Evolutionary conservation across 2,329 filamentous ascomycete species (phyloP), one percentile per base, ranked within the genome.

Genomic region (Aspergillus pseudoglaucus): DNA sequence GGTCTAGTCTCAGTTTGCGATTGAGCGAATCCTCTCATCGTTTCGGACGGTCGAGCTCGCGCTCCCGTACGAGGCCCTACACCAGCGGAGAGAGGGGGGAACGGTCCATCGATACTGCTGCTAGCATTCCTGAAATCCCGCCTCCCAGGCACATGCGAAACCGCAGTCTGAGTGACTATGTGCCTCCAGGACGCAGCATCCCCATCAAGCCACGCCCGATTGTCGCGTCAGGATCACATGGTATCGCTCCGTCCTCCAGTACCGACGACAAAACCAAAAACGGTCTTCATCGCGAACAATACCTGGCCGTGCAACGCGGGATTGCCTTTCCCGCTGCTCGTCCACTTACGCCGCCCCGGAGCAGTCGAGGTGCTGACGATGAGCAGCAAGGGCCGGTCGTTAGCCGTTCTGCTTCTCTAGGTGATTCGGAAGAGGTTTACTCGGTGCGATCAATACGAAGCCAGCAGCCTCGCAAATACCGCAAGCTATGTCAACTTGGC

Each of bases 151-250:
- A 88, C 65, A 74, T 75, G 10, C 80, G 87, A 50, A 90, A 93
- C 65, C 80, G 90, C 58, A 96, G 90, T 67, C 73, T 93, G 22
- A 95, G 90, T 71, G 90, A 96, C 55, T 95, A 95, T 66, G 78
- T 83, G 0, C 89, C 90, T 2, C 87, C 93, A 46, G 73, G 80
- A 4, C 58, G 59, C 10, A 74, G 85, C 54, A 76, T 82, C 39
- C 78, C 86, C 44, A 77, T 84, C 1, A 87, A 82, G 60, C 71
- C 74, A 27, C 81, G 89, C 39, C 84, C 88, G 53, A 78, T 87
- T 47, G 88, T 85, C 0, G 82, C 93, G 14, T 85, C 85, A 5
- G 82, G 82, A 1, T 75, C 82, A 67, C 53, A 70, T 70, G 60
- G 67, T 39, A 68, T 71, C 20, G 75, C 82, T 54, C 74, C 69